Percentiles rank a stretch among this genome's conserved stretches.
phyloP scores from a whole-genome alignment of 495 filamentous ascomycete species.

The Lasiosphaeria ovina region DNA sequence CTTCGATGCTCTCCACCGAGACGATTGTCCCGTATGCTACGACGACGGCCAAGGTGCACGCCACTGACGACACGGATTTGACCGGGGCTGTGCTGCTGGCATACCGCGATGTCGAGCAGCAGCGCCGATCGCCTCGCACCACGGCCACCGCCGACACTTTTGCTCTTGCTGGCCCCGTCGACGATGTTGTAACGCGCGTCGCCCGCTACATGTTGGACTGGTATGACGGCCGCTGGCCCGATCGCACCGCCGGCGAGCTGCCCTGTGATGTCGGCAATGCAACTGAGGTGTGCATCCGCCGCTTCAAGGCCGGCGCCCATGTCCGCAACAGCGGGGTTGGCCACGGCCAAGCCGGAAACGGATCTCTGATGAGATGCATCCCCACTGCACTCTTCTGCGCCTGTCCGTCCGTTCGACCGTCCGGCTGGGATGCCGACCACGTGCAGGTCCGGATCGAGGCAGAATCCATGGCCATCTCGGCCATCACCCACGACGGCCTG shows the following conservation, averaged over 20 bases:
- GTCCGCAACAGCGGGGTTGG: conserved; percentile 18
- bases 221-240: conserved; percentile 29
- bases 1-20: conserved; percentile 8
- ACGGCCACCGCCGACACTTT: neutral
- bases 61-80: conserved; percentile 22
- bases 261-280: conserved; percentile 29
- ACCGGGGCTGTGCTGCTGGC: conserved; percentile 16
- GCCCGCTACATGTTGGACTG: conserved; percentile 29
- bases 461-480: conserved; percentile 21
- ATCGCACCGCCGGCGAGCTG: conserved; percentile 6
- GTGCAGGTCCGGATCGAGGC: neutral
- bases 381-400: conserved; percentile 29
- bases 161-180: no score
- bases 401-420: no score
- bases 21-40: conserved; percentile 13
- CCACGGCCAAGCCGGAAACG: conserved; percentile 26
- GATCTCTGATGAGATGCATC: conserved; percentile 30
- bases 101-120: neutral
- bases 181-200: conserved; percentile 9
- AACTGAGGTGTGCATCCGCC: conserved; percentile 17
- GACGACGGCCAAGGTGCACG: conserved; percentile 11
- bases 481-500: conserved; percentile 25
- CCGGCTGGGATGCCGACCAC: conserved; percentile 5
- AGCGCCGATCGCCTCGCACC: neutral
- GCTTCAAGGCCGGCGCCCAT: conserved; percentile 15